Conservation (phyloP, 257 asterid genomes). For the Nicotiana obtusifolia region DNA sequence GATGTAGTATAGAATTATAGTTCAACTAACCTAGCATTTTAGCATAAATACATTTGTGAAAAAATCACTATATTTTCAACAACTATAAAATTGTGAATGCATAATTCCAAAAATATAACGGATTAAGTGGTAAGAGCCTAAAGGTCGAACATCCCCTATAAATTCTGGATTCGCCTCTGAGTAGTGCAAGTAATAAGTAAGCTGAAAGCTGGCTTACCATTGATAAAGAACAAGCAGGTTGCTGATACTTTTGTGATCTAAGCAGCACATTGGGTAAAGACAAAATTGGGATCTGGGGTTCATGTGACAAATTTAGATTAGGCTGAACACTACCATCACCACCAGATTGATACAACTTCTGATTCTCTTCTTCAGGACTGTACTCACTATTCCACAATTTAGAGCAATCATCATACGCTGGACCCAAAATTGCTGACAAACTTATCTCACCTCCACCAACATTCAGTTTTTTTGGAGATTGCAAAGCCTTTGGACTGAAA, state of each 20-base stretch:
- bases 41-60: too few species aligned
- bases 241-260: constrained; percentile 50
- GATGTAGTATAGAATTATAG: too few species aligned
- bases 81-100: too few species aligned
- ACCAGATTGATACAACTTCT: constrained; percentile 33
- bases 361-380: constrained; percentile 28
- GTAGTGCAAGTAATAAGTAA: background rate
- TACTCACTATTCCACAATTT: constrained; percentile 38
- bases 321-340: constrained; percentile 12
- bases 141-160: too few species aligned
- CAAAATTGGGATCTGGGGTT: constrained; percentile 23
- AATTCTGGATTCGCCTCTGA: too few species aligned
- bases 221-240: constrained; percentile 30
- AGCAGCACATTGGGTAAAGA: constrained; percentile 28
- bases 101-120: too few species aligned
- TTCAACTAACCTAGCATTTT: too few species aligned
- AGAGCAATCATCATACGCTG: constrained; percentile 36
- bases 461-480: constrained; percentile 26
- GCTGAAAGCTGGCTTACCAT: constrained; percentile 33
- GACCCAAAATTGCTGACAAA: constrained; percentile 19
- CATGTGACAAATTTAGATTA: constrained; percentile 19
- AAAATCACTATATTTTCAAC: too few species aligned
- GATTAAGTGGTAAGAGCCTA: too few species aligned
- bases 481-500: constrained; percentile 24
- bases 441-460: constrained; percentile 25